A percentile compares a stretch with the other conserved stretches of the same genome.
These are phyloP conservation scores for Limonomyces culmigenus DNA, from an alignment of 1,284 basidiomycete genomes.

Conservation along the genomic window DNA sequence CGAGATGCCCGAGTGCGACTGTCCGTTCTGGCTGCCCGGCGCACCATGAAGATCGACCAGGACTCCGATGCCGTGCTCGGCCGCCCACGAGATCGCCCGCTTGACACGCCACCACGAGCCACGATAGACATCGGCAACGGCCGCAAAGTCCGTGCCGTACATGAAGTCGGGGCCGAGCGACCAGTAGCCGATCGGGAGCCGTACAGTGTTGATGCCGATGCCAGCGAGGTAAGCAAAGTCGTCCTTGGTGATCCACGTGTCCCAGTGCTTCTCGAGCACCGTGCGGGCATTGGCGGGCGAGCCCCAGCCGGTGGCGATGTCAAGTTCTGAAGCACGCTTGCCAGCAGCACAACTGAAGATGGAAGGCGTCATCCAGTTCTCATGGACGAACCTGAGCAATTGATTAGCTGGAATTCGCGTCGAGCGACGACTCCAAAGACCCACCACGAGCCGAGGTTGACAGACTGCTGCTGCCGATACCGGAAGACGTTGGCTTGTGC, in stretches of 20 bases:
- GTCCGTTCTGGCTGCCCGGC: constrained; percentile 53
- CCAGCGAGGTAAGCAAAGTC: constrained; percentile 47
- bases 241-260: constrained; percentile 50
- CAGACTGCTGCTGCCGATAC: constrained; percentile 47
- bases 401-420: constrained; percentile 1
- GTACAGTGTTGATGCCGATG: constrained; percentile 60
- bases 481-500: constrained; percentile 32
- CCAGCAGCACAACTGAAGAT: constrained; percentile 48
- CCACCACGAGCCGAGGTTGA: constrained; percentile 52
- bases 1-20: constrained; percentile 60
- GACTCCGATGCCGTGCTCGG: constrained; percentile 45
- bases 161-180: constrained; percentile 30
- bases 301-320: constrained; percentile 38
- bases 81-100: constrained; percentile 55
- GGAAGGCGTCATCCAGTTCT: constrained; percentile 65
- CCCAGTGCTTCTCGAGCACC: constrained; percentile 63
- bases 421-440: constrained; percentile 4
- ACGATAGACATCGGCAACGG: constrained; percentile 40
- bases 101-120: constrained; percentile 45
- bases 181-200: constrained; percentile 60
- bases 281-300: constrained; percentile 27
- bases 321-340: constrained; percentile 32
- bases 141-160: constrained; percentile 37
- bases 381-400: constrained; percentile 50
- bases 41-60: constrained; percentile 66